Evolutionary conservation across 805 yeast genomes (phyloP).

Genomic region (Wickerhamomyces rabaulensis): DNA sequence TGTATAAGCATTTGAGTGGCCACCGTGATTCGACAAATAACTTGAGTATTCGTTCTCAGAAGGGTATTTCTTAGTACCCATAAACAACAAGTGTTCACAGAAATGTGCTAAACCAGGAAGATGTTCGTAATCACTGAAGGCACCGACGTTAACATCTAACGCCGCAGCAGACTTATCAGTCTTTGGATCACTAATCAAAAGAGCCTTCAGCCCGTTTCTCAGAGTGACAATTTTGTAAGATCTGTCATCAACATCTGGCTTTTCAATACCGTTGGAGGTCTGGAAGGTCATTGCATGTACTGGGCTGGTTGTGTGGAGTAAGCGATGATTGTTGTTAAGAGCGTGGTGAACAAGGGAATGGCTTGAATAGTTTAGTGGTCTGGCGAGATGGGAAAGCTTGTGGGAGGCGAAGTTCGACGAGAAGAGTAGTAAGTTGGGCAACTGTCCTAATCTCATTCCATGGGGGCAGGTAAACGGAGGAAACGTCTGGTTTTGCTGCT

Average conservation of each 20-base stretch:
- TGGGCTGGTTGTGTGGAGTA: not conserved
- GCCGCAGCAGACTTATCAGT: constrained; percentile 79
- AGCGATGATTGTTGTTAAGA: not conserved
- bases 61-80: constrained; percentile 79
- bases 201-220: constrained; percentile 51
- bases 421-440: not conserved
- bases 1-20: constrained; percentile 89
- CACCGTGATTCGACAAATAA: constrained; percentile 78
- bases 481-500: not conserved
- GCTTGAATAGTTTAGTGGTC: not conserved
- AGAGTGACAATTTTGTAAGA: constrained; percentile 61
- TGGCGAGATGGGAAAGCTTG: not conserved
- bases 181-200: constrained; percentile 61
- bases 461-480: not conserved
- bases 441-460: not conserved
- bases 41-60: constrained; percentile 73
- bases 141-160: constrained; percentile 72
- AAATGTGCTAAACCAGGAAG: constrained; percentile 79
- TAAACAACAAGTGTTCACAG: constrained; percentile 66
- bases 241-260: constrained; percentile 63
- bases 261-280: constrained; percentile 26
- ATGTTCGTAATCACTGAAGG: constrained; percentile 60
- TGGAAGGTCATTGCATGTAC: constrained; percentile 12
- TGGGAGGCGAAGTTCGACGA: not conserved
- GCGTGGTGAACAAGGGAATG: not conserved